phyloP scores from a whole-genome alignment of 805 yeast species.

The Schwanniomyces sp. region DNA sequence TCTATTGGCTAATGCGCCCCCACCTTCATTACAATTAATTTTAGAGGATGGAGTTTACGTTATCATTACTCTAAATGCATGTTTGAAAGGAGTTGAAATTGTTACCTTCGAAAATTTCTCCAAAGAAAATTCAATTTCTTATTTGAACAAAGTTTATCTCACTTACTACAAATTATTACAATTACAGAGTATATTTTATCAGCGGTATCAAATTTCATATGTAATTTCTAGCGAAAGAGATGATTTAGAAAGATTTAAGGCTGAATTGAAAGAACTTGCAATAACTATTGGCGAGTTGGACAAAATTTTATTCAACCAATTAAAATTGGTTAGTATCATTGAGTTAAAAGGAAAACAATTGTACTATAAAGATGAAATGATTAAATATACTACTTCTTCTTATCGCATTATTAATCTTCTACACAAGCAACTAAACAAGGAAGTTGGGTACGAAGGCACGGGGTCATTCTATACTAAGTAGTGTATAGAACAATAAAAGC shows the following conservation, averaged over 20 bases:
- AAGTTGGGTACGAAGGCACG: constrained; percentile 15
- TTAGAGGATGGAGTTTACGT: not conserved
- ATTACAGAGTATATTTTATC: constrained; percentile 6
- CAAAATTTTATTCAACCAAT: constrained; percentile 15
- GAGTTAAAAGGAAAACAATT: constrained; percentile 4
- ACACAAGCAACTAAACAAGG: constrained; percentile 17
- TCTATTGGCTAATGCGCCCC: not conserved
- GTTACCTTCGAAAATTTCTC: not conserved
- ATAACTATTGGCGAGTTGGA: constrained; percentile 12
- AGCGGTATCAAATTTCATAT: not conserved
- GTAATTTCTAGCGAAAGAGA: not conserved
- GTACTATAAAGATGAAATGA: constrained; percentile 18
- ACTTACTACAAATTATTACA: constrained; percentile 16
- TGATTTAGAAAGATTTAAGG: not conserved
- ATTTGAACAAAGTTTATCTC: constrained; percentile 3
- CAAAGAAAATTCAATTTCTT: not conserved
- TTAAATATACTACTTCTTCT: constrained; percentile 20
- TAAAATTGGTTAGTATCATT: constrained; percentile 16
- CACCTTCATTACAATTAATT: no score
- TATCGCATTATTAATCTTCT: constrained; percentile 21
- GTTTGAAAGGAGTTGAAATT: not conserved
- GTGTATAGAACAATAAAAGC: not conserved
- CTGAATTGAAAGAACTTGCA: constrained; percentile 8
- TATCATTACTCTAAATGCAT: not conserved
- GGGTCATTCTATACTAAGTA: constrained; percentile 21